Conservation (phyloP, 345 rosid genomes). For the Capsella bursapastoris region DNA sequence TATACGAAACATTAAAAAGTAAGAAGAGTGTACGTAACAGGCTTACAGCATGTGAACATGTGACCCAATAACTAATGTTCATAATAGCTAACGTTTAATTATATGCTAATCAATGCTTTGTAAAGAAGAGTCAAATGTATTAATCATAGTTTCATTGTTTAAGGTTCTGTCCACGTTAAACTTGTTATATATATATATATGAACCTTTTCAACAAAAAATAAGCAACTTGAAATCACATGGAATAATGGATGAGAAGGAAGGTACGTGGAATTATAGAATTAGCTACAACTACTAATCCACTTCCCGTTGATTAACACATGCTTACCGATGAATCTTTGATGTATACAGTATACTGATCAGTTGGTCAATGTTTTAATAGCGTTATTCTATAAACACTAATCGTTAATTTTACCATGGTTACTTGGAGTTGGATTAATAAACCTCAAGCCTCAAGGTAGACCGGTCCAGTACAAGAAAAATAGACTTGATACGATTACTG, state of each 20-base stretch:
- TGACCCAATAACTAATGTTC: not conserved
- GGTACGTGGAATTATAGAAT: not conserved
- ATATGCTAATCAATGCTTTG: not conserved
- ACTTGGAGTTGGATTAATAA: not conserved
- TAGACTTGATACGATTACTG: not conserved
- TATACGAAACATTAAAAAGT: not conserved
- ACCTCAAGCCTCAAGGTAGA: too few species aligned
- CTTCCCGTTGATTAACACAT: not conserved
- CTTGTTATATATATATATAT: not conserved
- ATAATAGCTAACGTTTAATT: not conserved
- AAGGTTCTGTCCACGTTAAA: slow-evolving; percentile 3
- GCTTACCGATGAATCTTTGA: not conserved
- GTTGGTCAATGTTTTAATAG: not conserved
- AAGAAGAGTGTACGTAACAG: not conserved
- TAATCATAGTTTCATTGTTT: not conserved
- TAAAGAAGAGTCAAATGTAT: not conserved
- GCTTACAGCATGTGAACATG: not conserved
- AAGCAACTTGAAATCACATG: not conserved
- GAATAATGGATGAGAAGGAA: slow-evolving; percentile 3
- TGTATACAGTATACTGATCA: not conserved
- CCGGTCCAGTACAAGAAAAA: not conserved
- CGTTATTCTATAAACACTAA: not conserved
- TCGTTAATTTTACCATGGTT: not conserved
- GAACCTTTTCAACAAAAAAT: not conserved
- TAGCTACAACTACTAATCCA: slow-evolving; percentile 21